phyloP scores from a whole-genome alignment of 192 early-diverging fungal genomes.

The Coemansia sp. region DNA sequence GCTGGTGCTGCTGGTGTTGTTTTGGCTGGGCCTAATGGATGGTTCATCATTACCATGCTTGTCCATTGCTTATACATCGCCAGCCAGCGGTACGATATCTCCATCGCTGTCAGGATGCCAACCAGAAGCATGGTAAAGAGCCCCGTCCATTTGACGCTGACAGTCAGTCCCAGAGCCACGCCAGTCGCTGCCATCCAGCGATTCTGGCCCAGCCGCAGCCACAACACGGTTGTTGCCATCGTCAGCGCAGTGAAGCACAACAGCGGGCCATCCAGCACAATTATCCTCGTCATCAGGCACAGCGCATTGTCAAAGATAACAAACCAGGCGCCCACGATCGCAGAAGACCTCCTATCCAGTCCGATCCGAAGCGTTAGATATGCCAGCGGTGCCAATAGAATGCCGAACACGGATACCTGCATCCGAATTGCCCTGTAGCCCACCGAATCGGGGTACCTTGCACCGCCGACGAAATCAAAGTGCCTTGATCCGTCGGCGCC shows the following conservation, averaged over 20 bases:
- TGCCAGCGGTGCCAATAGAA: not conserved
- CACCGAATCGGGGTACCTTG: slow-evolving; percentile 62
- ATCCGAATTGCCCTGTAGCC: slow-evolving; percentile 43
- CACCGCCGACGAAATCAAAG: slow-evolving; percentile 45
- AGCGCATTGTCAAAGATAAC: slow-evolving; percentile 59
- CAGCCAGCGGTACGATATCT: slow-evolving; percentile 41
- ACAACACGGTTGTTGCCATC: slow-evolving; percentile 1
- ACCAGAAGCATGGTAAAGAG: slow-evolving; percentile 85
- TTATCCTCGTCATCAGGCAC: slow-evolving; percentile 59
- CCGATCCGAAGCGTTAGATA: not conserved
- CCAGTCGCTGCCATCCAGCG: slow-evolving; percentile 83
- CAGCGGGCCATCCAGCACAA: slow-evolving; percentile 66
- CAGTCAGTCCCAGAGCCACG: slow-evolving; percentile 76
- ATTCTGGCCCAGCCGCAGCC: not conserved
- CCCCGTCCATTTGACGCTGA: slow-evolving; percentile 97
- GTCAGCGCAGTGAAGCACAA: slow-evolving; percentile 61
- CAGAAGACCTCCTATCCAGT: not conserved
- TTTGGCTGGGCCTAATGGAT: no score
- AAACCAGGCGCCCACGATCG: not conserved
- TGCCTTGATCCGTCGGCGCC: not conserved
- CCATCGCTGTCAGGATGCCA: slow-evolving; percentile 23
- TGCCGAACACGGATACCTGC: not conserved
- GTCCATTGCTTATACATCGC: slow-evolving; percentile 89
- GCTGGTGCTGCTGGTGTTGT: no score
- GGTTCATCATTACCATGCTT: slow-evolving; percentile 19